Evolutionary conservation across 176 grass and related monocot genomes (phyloP).

Genomic region (Cocos nucifera): DNA sequence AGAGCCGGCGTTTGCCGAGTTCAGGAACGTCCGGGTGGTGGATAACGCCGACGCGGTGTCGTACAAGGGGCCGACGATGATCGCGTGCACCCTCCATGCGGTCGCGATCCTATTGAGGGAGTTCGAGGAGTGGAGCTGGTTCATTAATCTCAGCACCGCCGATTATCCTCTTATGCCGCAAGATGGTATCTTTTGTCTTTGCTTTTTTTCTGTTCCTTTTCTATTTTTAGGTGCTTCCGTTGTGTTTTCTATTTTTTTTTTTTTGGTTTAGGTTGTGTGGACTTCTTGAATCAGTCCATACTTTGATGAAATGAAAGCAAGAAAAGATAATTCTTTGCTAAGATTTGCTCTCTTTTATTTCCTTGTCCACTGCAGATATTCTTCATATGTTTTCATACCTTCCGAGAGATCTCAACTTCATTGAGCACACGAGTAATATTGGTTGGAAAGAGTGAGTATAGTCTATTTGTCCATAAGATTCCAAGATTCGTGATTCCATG

Average conservation of each 20-base stretch:
- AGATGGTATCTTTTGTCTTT: slow-evolving; percentile 39
- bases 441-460: slow-evolving; percentile 87
- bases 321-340: too few species aligned
- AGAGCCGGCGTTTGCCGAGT: slow-evolving; percentile 44
- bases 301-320: too few species aligned
- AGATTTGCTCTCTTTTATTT: neutral
- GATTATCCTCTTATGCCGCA: slow-evolving; percentile 96
- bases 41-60: slow-evolving; percentile 43
- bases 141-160: slow-evolving; percentile 87
- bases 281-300: too few species aligned
- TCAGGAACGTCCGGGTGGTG: slow-evolving; percentile 58
- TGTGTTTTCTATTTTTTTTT: too few species aligned
- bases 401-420: slow-evolving; percentile 85
- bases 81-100: slow-evolving; percentile 70
- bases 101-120: slow-evolving; percentile 61
- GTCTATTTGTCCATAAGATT: slow-evolving; percentile 5
- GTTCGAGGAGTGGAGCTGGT: slow-evolving; percentile 90
- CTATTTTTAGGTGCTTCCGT: too few species aligned
- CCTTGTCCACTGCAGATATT: slow-evolving; percentile 53
- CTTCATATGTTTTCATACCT: slow-evolving; percentile 94
- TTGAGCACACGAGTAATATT: slow-evolving; percentile 93
- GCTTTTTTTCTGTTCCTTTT: neutral
- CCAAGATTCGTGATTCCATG: slow-evolving; percentile 8
- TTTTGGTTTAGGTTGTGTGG: too few species aligned
- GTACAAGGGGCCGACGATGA: slow-evolving; percentile 52